Evolutionary conservation across 2,329 filamentous ascomycete genomes (phyloP).

Genomic region (Cladosporium sp.): DNA sequence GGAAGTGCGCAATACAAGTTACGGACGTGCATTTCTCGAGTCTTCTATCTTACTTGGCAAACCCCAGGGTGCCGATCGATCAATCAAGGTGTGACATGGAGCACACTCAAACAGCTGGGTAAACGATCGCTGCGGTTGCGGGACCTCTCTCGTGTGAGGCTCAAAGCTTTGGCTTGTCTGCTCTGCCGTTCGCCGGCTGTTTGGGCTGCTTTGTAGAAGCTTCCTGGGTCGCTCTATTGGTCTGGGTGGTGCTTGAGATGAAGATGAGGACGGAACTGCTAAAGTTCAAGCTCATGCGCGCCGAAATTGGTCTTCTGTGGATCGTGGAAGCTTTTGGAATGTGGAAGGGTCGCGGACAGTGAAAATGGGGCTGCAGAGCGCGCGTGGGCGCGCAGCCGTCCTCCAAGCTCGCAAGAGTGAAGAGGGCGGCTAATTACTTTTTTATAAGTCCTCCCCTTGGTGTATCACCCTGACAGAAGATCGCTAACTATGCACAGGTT

Average conservation of each 20-base stretch:
- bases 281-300: constrained; percentile 1
- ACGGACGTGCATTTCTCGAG: not conserved
- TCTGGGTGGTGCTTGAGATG: not conserved
- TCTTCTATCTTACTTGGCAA: not conserved
- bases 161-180: constrained; percentile 94
- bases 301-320: not conserved
- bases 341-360: not conserved
- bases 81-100: not conserved
- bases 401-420: constrained; percentile 27
- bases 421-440: constrained; percentile 33
- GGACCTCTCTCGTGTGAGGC: constrained; percentile 91
- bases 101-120: constrained; percentile 12
- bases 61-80: not conserved
- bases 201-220: not conserved
- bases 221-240: constrained; percentile 24
- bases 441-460: constrained; percentile 42
- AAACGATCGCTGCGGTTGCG: constrained; percentile 41
- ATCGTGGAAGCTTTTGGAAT: not conserved
- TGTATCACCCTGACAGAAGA: too few species aligned
- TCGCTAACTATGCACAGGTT: constrained; percentile 29
- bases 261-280: not conserved
- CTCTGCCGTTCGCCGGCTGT: constrained; percentile 28
- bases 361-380: constrained; percentile 18
- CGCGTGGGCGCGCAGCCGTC: constrained; percentile 23
- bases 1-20: not conserved